A percentile compares a stretch with the other conserved stretches of the same genome.
Evolutionary conservation across 2,329 filamentous ascomycete species (phyloP).

Genomic region (Cercospora nicotianae): DNA sequence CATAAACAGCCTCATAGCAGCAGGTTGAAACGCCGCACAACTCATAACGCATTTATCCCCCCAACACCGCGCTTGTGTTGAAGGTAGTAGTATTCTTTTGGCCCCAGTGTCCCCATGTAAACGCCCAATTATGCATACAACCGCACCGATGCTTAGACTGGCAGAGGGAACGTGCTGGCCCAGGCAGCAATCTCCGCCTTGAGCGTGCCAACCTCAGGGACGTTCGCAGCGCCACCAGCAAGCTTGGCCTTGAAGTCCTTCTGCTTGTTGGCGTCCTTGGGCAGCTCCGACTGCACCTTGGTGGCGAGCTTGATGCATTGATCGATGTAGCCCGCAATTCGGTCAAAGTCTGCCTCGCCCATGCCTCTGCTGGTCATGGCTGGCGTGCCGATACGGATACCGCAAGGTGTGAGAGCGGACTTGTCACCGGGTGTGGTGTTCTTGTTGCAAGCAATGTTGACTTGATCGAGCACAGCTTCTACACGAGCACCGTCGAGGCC

Average conservation of each 20-base stretch:
- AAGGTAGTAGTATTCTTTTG: conserved; percentile 5
- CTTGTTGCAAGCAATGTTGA: conserved; percentile 99
- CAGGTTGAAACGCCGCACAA: conserved; percentile 25
- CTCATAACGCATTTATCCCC: neutral
- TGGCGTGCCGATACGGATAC: conserved; percentile 93
- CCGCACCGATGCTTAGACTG: conserved; percentile 54
- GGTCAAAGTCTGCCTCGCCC: conserved; percentile 86
- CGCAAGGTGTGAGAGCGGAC: conserved; percentile 89
- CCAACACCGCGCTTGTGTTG: conserved; percentile 15
- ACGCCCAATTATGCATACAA: neutral
- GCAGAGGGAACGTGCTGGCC: conserved; percentile 89
- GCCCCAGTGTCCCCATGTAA: neutral
- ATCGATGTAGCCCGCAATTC: conserved; percentile 87
- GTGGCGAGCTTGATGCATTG: conserved; percentile 84
- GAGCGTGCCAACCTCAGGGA: conserved; percentile 72
- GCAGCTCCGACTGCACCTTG: conserved; percentile 77
- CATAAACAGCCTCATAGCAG: conserved; percentile 18
- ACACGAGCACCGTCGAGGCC: conserved; percentile 90
- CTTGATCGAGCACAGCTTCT: conserved; percentile 92
- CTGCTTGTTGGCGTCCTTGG: conserved; percentile 98
- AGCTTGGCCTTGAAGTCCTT: conserved; percentile 99
- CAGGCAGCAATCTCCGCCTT: conserved; percentile 87
- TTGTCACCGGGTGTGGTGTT: conserved; percentile 98
- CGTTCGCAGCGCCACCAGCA: conserved; percentile 64
- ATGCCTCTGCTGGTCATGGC: conserved; percentile 98